phyloP scores from a whole-genome alignment of 768 basidiomycete genomes.

The Suillus subaureus region DNA sequence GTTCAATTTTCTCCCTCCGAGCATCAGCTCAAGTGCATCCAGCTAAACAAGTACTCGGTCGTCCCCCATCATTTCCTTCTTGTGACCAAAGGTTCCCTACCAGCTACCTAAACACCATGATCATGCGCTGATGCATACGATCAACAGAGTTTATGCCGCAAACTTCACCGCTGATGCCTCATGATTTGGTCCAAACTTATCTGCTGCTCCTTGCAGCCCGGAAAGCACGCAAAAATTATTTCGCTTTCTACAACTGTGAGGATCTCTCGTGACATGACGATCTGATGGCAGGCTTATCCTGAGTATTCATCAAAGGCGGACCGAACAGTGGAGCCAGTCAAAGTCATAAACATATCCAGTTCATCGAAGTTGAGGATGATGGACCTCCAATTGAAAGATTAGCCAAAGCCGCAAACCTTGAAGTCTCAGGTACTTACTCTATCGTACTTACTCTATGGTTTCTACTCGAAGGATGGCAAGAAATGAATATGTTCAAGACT shows the following conservation, averaged over 20 bases:
- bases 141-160: constrained; percentile 72
- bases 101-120: not conserved
- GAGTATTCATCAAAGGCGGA: constrained; percentile 53
- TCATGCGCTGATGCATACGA: constrained; percentile 5
- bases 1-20: constrained; percentile 22
- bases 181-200: constrained; percentile 79
- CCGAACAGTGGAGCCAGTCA: constrained; percentile 86
- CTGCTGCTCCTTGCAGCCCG: constrained; percentile 70
- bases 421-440: constrained; percentile 52
- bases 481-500: not conserved
- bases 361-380: constrained; percentile 63
- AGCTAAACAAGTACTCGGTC: constrained; percentile 89
- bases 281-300: constrained; percentile 4
- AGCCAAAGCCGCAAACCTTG: constrained; percentile 57
- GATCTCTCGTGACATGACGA: not conserved
- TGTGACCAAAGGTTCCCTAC: constrained; percentile 71
- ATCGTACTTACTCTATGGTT: not conserved
- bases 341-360: constrained; percentile 89
- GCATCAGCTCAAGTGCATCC: constrained; percentile 10
- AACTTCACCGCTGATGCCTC: constrained; percentile 74
- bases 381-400: constrained; percentile 81
- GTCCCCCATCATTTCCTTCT: constrained; percentile 86
- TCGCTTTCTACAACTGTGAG: constrained; percentile 93
- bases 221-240: constrained; percentile 56
- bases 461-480: constrained; percentile 1